phyloP scores from a whole-genome alignment of 192 early-diverging fungal species.

The Entomortierella lignicola region DNA sequence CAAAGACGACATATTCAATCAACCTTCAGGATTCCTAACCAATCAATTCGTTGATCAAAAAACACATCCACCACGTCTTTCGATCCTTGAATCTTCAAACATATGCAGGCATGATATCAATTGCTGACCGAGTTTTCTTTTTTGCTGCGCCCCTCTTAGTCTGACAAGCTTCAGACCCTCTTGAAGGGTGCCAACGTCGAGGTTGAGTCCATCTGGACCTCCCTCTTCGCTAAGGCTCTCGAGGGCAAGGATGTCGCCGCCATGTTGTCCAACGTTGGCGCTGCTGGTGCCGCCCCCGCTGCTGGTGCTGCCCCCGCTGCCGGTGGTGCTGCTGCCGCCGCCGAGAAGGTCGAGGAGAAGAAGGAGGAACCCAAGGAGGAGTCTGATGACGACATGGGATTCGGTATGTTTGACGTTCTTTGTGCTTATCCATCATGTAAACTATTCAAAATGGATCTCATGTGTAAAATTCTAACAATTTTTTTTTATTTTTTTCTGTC shows the following conservation, averaged over 20 bases:
- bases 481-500: conserved; percentile 12
- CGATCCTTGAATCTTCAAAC: no score
- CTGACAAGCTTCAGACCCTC: conserved; percentile 93
- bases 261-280: conserved; percentile 92
- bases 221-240: conserved; percentile 98
- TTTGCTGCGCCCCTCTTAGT: conserved; percentile 58
- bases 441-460: background rate
- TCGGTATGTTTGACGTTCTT: conserved; percentile 68
- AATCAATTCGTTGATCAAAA: no score
- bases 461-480: background rate
- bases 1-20: no score
- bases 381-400: conserved; percentile 88
- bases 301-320: conserved; percentile 55
- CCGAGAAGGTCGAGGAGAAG: conserved; percentile 57
- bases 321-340: conserved; percentile 58
- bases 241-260: conserved; percentile 90
- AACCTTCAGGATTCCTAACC: no score
- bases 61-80: no score
- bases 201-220: conserved; percentile 95
- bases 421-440: background rate
- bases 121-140: background rate
- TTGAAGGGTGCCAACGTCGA: conserved; percentile 91
- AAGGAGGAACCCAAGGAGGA: conserved; percentile 78
- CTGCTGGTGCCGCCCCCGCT: conserved; percentile 66
- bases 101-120: background rate